These are phyloP conservation scores for Ochetophila trinervis DNA, from an alignment of 306 rosid genomes.

Conservation along the genomic window DNA sequence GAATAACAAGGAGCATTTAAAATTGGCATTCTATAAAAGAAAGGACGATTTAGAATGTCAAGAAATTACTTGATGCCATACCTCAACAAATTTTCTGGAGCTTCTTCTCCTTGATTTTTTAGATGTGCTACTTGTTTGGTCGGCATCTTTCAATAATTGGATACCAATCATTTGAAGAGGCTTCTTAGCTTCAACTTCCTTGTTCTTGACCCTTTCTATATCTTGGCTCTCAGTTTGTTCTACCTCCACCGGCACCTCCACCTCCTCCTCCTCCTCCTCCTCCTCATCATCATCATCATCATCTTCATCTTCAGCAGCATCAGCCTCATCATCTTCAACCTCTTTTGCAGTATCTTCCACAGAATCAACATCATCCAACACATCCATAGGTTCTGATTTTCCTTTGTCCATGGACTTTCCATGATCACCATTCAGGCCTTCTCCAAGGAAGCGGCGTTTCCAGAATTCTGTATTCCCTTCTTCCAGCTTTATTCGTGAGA, in stretches of 20 bases:
- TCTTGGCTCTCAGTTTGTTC: conserved; percentile 72
- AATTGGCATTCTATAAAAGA: background rate
- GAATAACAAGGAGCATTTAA: background rate
- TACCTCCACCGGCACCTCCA: conserved; percentile 53
- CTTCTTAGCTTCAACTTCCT: conserved; percentile 72
- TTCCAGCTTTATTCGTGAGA: conserved; percentile 70
- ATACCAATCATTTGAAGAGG: conserved; percentile 98
- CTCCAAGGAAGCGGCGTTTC: conserved; percentile 91
- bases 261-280: conserved; percentile 49
- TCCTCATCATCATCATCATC: conserved; percentile 15
- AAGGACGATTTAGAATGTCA: background rate
- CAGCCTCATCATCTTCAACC: conserved; percentile 73
- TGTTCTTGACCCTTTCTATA: conserved; percentile 69
- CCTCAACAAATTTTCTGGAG: conserved; percentile 50
- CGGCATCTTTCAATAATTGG: conserved; percentile 81
- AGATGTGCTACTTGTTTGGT: conserved; percentile 49
- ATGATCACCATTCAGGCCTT: conserved; percentile 49
- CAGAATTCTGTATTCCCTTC: conserved; percentile 96
- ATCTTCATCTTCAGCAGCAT: conserved; percentile 62
- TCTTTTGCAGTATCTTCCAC: conserved; percentile 64
- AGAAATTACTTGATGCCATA: conserved; percentile 27
- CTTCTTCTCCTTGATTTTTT: conserved; percentile 58
- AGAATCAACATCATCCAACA: conserved; percentile 47
- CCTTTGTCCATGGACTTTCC: conserved; percentile 36
- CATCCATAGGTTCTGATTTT: conserved; percentile 44